phyloP scores from a whole-genome alignment of 495 filamentous ascomycete genomes.

The Usnea hakonensis region DNA sequence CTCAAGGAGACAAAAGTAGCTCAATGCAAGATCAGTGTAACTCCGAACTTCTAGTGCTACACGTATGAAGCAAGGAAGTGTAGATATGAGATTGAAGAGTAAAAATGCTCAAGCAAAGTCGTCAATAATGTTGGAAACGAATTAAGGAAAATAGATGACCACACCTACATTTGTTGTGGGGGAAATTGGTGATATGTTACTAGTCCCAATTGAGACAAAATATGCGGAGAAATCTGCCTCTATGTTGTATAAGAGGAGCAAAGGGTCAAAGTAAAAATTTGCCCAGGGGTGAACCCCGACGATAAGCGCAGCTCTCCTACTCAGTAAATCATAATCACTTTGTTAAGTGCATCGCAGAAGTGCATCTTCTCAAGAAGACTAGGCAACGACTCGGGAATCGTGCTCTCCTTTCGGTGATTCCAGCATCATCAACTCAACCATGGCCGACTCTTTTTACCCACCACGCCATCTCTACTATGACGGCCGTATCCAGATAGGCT shows the following conservation, averaged over 20 bases:
- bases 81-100: neutral
- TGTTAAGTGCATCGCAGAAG: too few relatives aligned
- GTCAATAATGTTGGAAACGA: neutral
- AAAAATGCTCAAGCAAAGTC: neutral
- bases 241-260: too few relatives aligned
- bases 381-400: neutral
- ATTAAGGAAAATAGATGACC: neutral
- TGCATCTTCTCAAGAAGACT: too few relatives aligned
- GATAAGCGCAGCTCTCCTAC: too few relatives aligned
- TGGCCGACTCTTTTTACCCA: slow-evolving; percentile 39
- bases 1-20: neutral
- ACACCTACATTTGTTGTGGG: neutral
- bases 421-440: slow-evolving; percentile 20
- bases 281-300: too few relatives aligned
- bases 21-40: neutral
- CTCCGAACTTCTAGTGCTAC: too few relatives aligned
- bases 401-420: too few relatives aligned
- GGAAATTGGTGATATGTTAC: neutral
- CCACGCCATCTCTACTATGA: slow-evolving; percentile 60
- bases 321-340: too few relatives aligned
- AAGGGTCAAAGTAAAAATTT: too few relatives aligned
- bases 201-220: neutral
- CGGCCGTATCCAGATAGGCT: slow-evolving; percentile 52
- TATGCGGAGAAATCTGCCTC: neutral
- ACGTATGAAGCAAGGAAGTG: neutral